These are phyloP conservation scores for Serendipita vermifera DNA, from an alignment of 768 basidiomycete species.

Conservation along the genomic window DNA sequence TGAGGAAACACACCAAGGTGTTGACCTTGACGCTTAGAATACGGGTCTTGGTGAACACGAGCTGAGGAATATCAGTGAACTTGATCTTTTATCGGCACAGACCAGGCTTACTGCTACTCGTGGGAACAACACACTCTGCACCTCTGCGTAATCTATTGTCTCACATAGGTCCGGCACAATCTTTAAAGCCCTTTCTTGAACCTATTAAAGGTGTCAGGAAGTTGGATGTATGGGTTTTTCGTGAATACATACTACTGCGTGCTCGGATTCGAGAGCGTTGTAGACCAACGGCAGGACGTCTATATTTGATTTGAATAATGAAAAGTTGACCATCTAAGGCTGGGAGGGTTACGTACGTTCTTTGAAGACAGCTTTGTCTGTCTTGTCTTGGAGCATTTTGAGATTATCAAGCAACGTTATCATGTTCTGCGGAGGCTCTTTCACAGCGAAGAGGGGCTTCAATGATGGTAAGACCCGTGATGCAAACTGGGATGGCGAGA, in stretches of 20 bases:
- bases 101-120: conserved; percentile 65
- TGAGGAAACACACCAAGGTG: conserved; percentile 66
- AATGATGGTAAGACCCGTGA: conserved; percentile 70
- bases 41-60: conserved; percentile 87
- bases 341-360: conserved; percentile 62
- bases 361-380: conserved; percentile 70
- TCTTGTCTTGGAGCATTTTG: conserved; percentile 75
- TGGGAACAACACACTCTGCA: conserved; percentile 80
- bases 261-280: conserved; percentile 91
- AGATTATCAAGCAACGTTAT: conserved; percentile 85
- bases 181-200: conserved; percentile 83
- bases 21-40: conserved; percentile 85
- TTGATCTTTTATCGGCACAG: neutral
- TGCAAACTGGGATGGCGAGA: conserved; percentile 73
- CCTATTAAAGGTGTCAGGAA: conserved; percentile 30
- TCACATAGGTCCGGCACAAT: conserved; percentile 81
- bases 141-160: conserved; percentile 87
- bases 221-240: neutral
- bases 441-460: conserved; percentile 78
- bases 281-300: conserved; percentile 96
- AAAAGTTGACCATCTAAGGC: too few relatives aligned
- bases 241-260: conserved; percentile 45
- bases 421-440: conserved; percentile 97
- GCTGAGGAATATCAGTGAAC: conserved; percentile 30
- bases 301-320: conserved; percentile 24